Evolutionary conservation across 179 eudicot species (phyloP).

Genomic region (Amaranthus tricolor): DNA sequence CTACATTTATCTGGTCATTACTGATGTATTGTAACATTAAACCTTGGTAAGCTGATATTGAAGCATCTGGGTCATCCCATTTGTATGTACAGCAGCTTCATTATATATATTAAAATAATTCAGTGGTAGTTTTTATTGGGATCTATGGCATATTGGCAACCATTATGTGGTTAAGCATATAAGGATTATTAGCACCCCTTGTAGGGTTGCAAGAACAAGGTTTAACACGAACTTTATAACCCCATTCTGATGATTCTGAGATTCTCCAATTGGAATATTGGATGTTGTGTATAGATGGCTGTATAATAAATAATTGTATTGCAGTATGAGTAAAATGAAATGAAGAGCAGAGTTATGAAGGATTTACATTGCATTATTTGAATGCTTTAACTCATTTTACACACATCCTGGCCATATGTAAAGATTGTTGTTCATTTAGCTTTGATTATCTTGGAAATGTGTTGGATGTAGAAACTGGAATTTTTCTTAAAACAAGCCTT

Average conservation of each 20-base stretch:
- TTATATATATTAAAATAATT: not conserved
- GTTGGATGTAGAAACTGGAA: too few relatives aligned
- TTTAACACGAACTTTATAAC: not conserved
- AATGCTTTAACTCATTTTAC: too few relatives aligned
- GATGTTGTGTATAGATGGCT: not conserved
- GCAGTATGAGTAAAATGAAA: too few relatives aligned
- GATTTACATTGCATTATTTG: too few relatives aligned
- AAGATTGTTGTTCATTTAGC: too few relatives aligned
- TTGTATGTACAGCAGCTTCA: constrained; percentile 2
- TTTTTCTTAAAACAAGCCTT: too few relatives aligned
- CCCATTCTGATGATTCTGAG: not conserved
- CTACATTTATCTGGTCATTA: not conserved
- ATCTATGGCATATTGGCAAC: not conserved
- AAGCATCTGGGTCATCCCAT: not conserved
- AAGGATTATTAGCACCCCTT: not conserved
- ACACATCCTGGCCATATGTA: too few relatives aligned
- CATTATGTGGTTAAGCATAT: not conserved
- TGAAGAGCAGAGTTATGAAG: too few relatives aligned
- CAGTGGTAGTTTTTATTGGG: not conserved
- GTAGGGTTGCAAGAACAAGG: not conserved
- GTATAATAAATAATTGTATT: too few relatives aligned
- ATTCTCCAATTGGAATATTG: not conserved
- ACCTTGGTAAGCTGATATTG: not conserved
- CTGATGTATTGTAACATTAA: not conserved
- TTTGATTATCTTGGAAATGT: too few relatives aligned